Conservation (phyloP, 176 grass and related monocot species). For the Luzula sylvatica region DNA sequence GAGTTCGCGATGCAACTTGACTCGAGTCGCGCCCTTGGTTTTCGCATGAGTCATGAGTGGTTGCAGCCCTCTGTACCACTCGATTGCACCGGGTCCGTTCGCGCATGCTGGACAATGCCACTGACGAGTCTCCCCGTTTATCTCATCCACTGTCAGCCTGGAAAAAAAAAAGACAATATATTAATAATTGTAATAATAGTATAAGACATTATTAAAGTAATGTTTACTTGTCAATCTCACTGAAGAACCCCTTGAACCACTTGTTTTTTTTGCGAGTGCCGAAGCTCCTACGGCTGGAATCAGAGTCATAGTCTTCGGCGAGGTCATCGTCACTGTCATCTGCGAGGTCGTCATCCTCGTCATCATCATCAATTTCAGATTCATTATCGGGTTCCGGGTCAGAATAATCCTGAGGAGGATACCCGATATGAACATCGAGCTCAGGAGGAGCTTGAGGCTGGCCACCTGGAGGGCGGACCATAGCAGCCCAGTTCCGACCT, state of each 20-base stretch:
- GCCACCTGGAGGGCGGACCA: slow-evolving; percentile 23
- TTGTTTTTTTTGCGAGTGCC: slow-evolving; percentile 55
- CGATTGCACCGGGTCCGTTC: slow-evolving; percentile 87
- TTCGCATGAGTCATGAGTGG: slow-evolving; percentile 66
- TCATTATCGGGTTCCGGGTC: slow-evolving; percentile 20
- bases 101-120: slow-evolving; percentile 80
- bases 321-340: slow-evolving; percentile 55
- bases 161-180: background rate
- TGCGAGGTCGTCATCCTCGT: slow-evolving; percentile 31
- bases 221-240: slow-evolving; percentile 22
- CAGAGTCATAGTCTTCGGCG: slow-evolving; percentile 63
- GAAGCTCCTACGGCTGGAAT: slow-evolving; percentile 59
- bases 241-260: slow-evolving; percentile 73
- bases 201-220: too few species aligned
- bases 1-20: slow-evolving; percentile 77
- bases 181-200: too few species aligned
- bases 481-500: slow-evolving; percentile 57
- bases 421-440: slow-evolving; percentile 19
- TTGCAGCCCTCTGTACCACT: slow-evolving; percentile 84
- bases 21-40: slow-evolving; percentile 66
- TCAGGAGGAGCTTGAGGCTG: slow-evolving; percentile 34
- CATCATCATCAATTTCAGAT: slow-evolving; percentile 33
- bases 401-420: slow-evolving; percentile 24
- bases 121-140: slow-evolving; percentile 43
- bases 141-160: slow-evolving; percentile 45